Base-by-base conservation (phyloP, 192 early-diverging fungal genomes). In the Hyaloraphidium curvatum region DNA sequence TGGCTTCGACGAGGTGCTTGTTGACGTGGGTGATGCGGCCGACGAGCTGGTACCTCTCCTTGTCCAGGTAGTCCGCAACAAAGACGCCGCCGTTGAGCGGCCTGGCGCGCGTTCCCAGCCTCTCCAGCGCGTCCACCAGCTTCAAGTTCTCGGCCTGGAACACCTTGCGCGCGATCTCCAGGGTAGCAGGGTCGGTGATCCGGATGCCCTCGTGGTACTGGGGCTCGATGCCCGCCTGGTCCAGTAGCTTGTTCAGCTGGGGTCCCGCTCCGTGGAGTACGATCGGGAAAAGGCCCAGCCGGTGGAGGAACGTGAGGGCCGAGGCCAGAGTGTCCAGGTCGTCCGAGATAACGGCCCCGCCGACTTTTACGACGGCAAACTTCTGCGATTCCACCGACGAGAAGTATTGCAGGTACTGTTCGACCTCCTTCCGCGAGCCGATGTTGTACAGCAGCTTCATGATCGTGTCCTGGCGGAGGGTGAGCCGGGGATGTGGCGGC, bases 281-380 rank as follows among this genome's bases (percentile, higher is more conserved):
- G 52, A 98, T 98, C 19, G 95, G 95, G 62, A 92, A 98, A 13
- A 98, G 74, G 2, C 95, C 95, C 1, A 98, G 91, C 40, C 89
- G 83, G 70, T 93, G 85, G 51, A 98, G 74, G 66, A 98, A 98
- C 13, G 91, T 93, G 58, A 96, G 77, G 17, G 95, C 82, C 0
- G 88, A 91, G 1, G 91, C 91, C 16, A 98, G 64, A 17, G 90
- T 89, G 41, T 91, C 88, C 35, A 98, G 73, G 51, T 94, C 89
- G 58, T 98, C 89, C 3, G 89, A 86, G 48, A 98, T 68, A n/a
- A 97, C 86, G 1, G 87, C 87, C 1, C 91, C 89, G 52, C 87
- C 89, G 22, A 98, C 94, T 67, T 98, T 98, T 75, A 98, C 94
- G 31, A 98, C 91, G 4, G 95, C 95, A 70, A 98, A 98, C 72